Base-by-base conservation (phyloP, 164 flowering plant species). In the Tinospora cordifolia region DNA sequence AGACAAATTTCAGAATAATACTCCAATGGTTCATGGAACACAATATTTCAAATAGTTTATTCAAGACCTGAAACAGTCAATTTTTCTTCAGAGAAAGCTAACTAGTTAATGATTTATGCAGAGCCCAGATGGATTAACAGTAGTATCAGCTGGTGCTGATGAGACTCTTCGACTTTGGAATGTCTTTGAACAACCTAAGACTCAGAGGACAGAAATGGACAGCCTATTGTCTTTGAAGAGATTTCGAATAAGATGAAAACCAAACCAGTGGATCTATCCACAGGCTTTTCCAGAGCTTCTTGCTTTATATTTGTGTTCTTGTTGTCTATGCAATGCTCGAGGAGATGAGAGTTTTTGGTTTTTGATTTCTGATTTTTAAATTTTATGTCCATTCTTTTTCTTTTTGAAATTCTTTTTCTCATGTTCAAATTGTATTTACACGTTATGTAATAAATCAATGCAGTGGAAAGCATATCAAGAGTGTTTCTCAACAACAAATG, bases 151-250 rank as follows among this genome's bases (percentile, higher is more conserved):
- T 27, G 83, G 71, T 3, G 86, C 79, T 19, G 87, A 84, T 67
- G 84, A 82, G 71, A 82, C 88, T n/a, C 78, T 84, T 79, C 83
- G 84, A 22, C 76, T 86, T 57, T 81, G 86, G 87, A 78, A 86
- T 46, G 70, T 70, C 41, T 86, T 84, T 76, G 81, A 82, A 63
- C 82, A 83, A 17, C 80, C 83, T 14, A 7, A 54, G 24, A 13
- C n/a, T 44, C 69, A 72, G 34, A 14, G n/a, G 9, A 41, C 75
- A 41, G 73, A 22, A 38, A 60, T 54, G 15, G 68, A 81, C 15
- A 70, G 78, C 69, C 75, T 78, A 62, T 60, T 85, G 64, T 84
- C 88, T 27, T 34, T 83, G 0, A 79, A 84, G 69, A 75, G 69
- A 57, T 75, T 79, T 12, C 79, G 72, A 3, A 77, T 85, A 65